Conservation (phyloP, 2,329 filamentous ascomycete species). For the Pseudocercospora fuligena region DNA sequence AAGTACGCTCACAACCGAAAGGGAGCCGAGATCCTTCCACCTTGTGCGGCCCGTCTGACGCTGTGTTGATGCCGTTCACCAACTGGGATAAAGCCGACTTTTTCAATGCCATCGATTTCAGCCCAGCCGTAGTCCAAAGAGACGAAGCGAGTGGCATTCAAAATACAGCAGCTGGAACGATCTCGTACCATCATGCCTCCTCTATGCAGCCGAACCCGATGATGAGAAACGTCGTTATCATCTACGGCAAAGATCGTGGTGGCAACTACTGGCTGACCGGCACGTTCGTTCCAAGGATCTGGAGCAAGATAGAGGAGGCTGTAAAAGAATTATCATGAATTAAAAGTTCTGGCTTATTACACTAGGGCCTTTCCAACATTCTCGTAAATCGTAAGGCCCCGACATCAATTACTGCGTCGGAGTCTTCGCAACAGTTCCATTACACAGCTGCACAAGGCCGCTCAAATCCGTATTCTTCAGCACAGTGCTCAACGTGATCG, state of each 20-base stretch:
- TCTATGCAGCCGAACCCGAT: background rate
- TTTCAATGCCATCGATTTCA: constrained; percentile 46
- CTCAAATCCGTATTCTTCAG: too few species aligned
- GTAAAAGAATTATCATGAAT: too few species aligned
- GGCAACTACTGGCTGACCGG: constrained; percentile 10
- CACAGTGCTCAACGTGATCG: too few species aligned
- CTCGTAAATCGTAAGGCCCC: too few species aligned
- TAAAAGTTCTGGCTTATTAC: too few species aligned
- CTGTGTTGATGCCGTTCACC: constrained; percentile 42
- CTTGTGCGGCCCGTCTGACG: constrained; percentile 26
- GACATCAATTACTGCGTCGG: too few species aligned
- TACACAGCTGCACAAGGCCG: too few species aligned
- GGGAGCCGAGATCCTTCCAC: background rate
- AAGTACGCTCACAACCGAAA: background rate
- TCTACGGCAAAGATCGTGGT: constrained; percentile 8
- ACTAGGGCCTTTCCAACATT: too few species aligned
- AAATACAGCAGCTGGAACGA: background rate
- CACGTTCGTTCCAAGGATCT: background rate
- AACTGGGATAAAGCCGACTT: constrained; percentile 49
- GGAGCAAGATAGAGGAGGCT: background rate
- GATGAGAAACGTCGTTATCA: constrained; percentile 4
- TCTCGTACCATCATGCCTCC: constrained; percentile 9
- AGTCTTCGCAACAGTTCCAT: too few species aligned
- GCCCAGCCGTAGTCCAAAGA: constrained; percentile 27
- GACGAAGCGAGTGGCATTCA: too few species aligned